These are phyloP conservation scores for Onygenales sp. DNA, from an alignment of 2,329 filamentous ascomycete genomes.

Conservation along the genomic window DNA sequence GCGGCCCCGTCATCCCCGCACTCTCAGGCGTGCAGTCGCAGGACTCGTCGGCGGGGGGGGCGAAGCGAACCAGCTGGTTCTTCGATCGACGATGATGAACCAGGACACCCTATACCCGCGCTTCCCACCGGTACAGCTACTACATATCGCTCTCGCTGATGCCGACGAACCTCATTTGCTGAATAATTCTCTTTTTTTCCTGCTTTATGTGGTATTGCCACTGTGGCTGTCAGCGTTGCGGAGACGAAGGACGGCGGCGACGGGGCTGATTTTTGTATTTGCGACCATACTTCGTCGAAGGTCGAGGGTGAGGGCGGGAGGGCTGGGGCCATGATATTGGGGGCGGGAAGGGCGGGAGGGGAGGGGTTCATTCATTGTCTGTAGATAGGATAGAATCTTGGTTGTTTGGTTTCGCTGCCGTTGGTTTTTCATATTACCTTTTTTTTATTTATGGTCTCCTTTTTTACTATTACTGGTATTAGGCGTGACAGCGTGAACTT, in stretches of 20 bases:
- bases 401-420: too few species aligned
- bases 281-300: too few species aligned
- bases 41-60: conserved; percentile 49
- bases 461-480: too few species aligned
- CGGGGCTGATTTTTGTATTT: too few species aligned
- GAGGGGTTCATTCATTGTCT: too few species aligned
- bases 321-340: too few species aligned
- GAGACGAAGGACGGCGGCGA: not conserved
- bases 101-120: not conserved
- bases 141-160: not conserved
- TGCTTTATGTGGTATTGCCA: not conserved
- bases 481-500: too few species aligned
- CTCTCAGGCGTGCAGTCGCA: conserved; percentile 53
- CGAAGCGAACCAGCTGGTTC: conserved; percentile 53
- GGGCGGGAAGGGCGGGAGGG: too few species aligned
- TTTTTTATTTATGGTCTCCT: too few species aligned
- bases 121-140: not conserved
- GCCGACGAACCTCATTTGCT: not conserved
- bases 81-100: conserved; percentile 33
- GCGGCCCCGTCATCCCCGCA: conserved; percentile 19
- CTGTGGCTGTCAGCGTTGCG: not conserved
- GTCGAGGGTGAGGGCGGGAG: too few species aligned
- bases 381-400: too few species aligned
- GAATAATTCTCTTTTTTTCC: not conserved
- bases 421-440: too few species aligned